Conservation (phyloP, 148 eudicot genomes). For the Beta vulgaris region DNA sequence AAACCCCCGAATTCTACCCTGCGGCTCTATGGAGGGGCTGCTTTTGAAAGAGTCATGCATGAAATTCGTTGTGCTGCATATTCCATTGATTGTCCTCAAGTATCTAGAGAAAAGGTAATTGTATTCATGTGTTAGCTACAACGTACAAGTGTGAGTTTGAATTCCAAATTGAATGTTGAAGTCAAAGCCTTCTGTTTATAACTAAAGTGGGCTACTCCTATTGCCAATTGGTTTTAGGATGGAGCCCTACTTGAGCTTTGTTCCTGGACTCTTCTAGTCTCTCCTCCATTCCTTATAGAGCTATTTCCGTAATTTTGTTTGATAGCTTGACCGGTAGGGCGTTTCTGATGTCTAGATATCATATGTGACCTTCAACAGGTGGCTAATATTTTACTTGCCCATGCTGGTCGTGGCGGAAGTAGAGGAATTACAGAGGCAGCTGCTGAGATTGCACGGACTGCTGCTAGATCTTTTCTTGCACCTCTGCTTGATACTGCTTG, state of each 20-base stretch:
- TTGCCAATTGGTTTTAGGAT: too few relatives aligned
- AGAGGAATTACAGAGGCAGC: conserved; percentile 92
- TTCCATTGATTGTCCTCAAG: conserved; percentile 88
- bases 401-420: conserved; percentile 90
- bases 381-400: conserved; percentile 94
- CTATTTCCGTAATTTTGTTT: neutral
- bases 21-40: conserved; percentile 95
- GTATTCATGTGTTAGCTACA: too few relatives aligned
- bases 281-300: too few relatives aligned
- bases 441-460: conserved; percentile 98
- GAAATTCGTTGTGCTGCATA: conserved; percentile 96
- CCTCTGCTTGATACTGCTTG: conserved; percentile 95
- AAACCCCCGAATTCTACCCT: conserved; percentile 89
- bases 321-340: conserved; percentile 1
- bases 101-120: conserved; percentile 89
- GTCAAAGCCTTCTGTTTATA: too few relatives aligned
- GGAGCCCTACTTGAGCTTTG: too few relatives aligned
- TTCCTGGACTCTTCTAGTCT: too few relatives aligned
- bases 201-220: too few relatives aligned
- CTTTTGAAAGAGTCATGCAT: conserved; percentile 96
- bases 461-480: conserved; percentile 89
- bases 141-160: too few relatives aligned
- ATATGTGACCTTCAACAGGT: conserved; percentile 44
- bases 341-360: conserved; percentile 9
- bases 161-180: too few relatives aligned